Percentiles rank a stretch among this genome's conserved stretches.
phyloP scores from a whole-genome alignment of 306 rosid genomes.

The Ochetophila trinervis region DNA sequence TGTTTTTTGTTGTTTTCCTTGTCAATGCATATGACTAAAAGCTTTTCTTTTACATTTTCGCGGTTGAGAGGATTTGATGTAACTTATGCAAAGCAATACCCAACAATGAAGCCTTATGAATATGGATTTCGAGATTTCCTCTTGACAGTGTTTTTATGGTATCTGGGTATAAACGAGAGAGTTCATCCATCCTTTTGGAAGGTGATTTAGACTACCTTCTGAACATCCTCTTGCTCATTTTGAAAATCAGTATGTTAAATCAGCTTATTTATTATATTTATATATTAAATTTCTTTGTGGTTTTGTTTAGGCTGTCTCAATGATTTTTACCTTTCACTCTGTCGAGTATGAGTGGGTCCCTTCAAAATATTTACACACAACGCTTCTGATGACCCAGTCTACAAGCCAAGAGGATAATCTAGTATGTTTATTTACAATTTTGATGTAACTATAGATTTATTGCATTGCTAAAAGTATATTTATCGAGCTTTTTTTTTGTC shows the following conservation, averaged over 20 bases:
- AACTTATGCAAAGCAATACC: slow-evolving; percentile 79
- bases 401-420: slow-evolving; percentile 84
- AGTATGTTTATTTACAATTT: slow-evolving; percentile 40
- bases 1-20: neutral
- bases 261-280: neutral
- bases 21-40: neutral
- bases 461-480: slow-evolving; percentile 3
- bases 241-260: neutral
- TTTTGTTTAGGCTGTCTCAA: slow-evolving; percentile 64
- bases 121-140: slow-evolving; percentile 95
- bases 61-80: slow-evolving; percentile 63
- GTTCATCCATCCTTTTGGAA: slow-evolving; percentile 73
- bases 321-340: slow-evolving; percentile 65
- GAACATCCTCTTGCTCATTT: neutral
- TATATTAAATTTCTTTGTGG: slow-evolving; percentile 6
- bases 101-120: slow-evolving; percentile 88
- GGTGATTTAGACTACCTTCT: slow-evolving; percentile 37
- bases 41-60: slow-evolving; percentile 25
- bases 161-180: slow-evolving; percentile 86
- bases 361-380: slow-evolving; percentile 86
- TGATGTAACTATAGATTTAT: slow-evolving; percentile 21
- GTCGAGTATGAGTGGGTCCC: slow-evolving; percentile 82
- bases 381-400: slow-evolving; percentile 92
- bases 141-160: slow-evolving; percentile 91
- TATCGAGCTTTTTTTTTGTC: slow-evolving; percentile 22